Evolutionary conservation across 352 stramenopile species (phyloP).

Genomic region (Phytophthora citrophthora): DNA sequence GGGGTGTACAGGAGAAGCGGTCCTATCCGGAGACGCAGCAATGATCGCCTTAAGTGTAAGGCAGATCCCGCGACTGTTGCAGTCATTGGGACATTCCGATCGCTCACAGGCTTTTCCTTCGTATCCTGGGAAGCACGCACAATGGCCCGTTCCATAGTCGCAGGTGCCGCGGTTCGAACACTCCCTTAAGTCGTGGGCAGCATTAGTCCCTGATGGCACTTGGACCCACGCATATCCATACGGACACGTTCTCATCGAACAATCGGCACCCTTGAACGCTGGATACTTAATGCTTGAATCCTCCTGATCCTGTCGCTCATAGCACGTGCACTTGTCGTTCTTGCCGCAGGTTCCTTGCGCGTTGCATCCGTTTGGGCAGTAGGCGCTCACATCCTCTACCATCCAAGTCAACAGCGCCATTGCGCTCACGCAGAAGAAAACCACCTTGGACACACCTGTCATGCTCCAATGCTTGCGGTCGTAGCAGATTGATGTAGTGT

Average conservation of each 20-base stretch:
- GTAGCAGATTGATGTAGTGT: slow-evolving; percentile 11
- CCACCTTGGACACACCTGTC: slow-evolving; percentile 49
- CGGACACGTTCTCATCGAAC: slow-evolving; percentile 81
- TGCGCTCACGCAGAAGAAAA: slow-evolving; percentile 41
- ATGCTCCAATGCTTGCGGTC: slow-evolving; percentile 30
- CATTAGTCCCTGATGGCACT: slow-evolving; percentile 65
- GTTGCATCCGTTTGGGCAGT: slow-evolving; percentile 88
- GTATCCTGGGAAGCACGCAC: slow-evolving; percentile 91
- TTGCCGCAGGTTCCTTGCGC: slow-evolving; percentile 85
- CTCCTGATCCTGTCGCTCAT: slow-evolving; percentile 74
- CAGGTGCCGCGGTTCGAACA: slow-evolving; percentile 95
- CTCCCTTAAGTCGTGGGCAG: slow-evolving; percentile 82
- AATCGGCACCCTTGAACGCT: slow-evolving; percentile 78
- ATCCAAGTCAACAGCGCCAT: slow-evolving; percentile 41
- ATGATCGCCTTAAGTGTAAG: slow-evolving; percentile 91
- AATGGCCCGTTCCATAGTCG: slow-evolving; percentile 91
- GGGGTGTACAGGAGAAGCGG: background rate
- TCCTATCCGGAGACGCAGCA: slow-evolving; percentile 13
- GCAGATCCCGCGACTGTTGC: slow-evolving; percentile 94
- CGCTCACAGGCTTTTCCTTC: slow-evolving; percentile 92
- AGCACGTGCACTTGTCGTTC: slow-evolving; percentile 94
- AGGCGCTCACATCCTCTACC: slow-evolving; percentile 45
- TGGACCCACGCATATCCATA: slow-evolving; percentile 72
- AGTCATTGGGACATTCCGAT: slow-evolving; percentile 95
- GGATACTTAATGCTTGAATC: slow-evolving; percentile 40